A percentile compares a stretch with the other conserved stretches of the same genome.
These are phyloP conservation scores for Prunus mume DNA, from an alignment of 306 rosid species.

Conservation along the genomic window DNA sequence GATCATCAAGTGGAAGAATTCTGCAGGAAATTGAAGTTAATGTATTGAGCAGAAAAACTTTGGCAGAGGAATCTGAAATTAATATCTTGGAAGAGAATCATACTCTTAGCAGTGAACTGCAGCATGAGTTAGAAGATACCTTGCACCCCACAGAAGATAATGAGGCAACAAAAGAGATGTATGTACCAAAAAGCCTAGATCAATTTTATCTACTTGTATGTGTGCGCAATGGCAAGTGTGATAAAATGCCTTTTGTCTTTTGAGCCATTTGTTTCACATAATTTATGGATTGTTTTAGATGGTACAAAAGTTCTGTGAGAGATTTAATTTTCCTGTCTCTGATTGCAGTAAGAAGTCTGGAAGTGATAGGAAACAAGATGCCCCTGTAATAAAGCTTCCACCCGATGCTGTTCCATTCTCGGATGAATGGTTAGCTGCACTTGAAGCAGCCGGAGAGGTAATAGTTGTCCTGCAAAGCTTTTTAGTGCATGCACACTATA, in stretches of 20 bases:
- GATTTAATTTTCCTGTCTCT: constrained; percentile 6
- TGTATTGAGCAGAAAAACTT: constrained; percentile 20
- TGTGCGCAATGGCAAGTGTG: neutral
- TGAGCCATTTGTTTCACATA: neutral
- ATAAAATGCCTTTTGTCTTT: neutral
- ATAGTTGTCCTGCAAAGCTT: neutral
- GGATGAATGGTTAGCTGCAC: constrained; percentile 94
- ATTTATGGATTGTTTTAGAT: neutral
- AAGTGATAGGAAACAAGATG: constrained; percentile 38
- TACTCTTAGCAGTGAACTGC: neutral
- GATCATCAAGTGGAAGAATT: constrained; percentile 18
- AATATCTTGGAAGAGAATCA: neutral
- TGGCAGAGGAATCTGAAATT: constrained; percentile 35
- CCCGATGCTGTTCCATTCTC: constrained; percentile 68
- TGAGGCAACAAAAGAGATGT: constrained; percentile 38
- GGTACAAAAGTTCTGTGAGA: constrained; percentile 8
- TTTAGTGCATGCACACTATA: constrained; percentile 1
- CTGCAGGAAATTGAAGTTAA: constrained; percentile 23
- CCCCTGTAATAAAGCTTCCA: constrained; percentile 47
- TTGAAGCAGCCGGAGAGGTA: constrained; percentile 99
- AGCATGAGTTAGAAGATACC: neutral
- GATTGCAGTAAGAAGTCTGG: constrained; percentile 43
- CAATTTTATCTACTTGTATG: constrained; percentile 11
- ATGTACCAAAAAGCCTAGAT: constrained; percentile 29
- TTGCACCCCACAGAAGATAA: constrained; percentile 19